phyloP scores from a whole-genome alignment of 495 filamentous ascomycete species.

The Neurospora cerealis region DNA sequence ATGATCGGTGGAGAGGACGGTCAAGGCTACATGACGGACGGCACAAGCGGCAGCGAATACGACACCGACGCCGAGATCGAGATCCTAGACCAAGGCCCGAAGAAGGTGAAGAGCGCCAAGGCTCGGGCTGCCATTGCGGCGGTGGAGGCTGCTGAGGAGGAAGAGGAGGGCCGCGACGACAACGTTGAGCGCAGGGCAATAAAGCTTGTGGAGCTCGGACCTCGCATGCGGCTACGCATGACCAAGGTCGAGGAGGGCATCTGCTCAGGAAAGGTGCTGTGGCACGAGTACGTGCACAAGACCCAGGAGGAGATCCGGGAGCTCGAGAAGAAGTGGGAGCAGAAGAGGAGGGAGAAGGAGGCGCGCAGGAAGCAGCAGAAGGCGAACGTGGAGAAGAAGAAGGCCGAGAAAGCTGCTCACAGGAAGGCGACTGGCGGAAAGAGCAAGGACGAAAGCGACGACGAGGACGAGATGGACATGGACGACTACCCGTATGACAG shows the following conservation, averaged over 20 bases:
- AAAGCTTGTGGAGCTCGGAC: constrained; percentile 84
- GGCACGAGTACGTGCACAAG: constrained; percentile 91
- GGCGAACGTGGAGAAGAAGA: constrained; percentile 82
- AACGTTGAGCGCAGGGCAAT: constrained; percentile 72
- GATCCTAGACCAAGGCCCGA: constrained; percentile 62
- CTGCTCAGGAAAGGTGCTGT: constrained; percentile 86
- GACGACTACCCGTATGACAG: constrained; percentile 37
- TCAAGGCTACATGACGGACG: constrained; percentile 71
- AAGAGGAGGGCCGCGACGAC: constrained; percentile 25
- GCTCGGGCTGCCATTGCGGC: constrained; percentile 34
- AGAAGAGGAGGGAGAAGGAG: constrained; percentile 69
- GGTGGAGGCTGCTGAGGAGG: constrained; percentile 15
- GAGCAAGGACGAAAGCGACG: constrained; percentile 47
- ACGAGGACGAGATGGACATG: constrained; percentile 50
- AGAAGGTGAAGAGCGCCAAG: constrained; percentile 55
- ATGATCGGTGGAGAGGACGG: constrained; percentile 72
- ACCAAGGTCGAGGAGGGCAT: constrained; percentile 94
- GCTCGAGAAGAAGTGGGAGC: constrained; percentile 72
- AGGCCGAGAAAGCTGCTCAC: constrained; percentile 41
- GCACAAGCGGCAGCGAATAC: constrained; percentile 78
- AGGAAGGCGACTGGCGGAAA: constrained; percentile 40
- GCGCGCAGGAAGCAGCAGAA: constrained; percentile 68
- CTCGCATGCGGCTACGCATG: constrained; percentile 79
- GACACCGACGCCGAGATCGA: constrained; percentile 97
- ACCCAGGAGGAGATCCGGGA: constrained; percentile 62